Evolutionary conservation across 352 stramenopile species (phyloP), one percentile per base, ranked within the genome.

Genomic region (Globisporangium camurandrum): DNA sequence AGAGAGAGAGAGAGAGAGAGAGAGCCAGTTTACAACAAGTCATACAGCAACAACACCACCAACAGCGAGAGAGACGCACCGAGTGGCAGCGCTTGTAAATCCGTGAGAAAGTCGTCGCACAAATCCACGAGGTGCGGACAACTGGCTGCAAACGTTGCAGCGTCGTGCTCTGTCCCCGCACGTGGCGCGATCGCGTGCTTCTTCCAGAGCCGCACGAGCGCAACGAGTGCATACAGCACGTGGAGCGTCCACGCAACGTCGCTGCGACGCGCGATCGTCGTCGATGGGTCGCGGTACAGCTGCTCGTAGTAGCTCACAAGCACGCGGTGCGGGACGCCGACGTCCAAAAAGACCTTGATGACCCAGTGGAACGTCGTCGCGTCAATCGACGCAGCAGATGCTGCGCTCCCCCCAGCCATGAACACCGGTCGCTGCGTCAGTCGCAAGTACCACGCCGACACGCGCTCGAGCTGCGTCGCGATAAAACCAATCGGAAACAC

Each of bases 251-350:
- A 94, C n/a, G 62, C 36, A 9, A 75, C 16, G 14, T 12, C 14
- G 27, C 57, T 60, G n/a, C n/a, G n/a, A n/a, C n/a, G n/a, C n/a
- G n/a, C n/a, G n/a, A n/a, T n/a, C n/a, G n/a, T n/a, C n/a, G n/a
- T n/a, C 33, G 68, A 59, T 24, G 86, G 77, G 31, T 85, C 69
- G 26, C 72, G 75, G 58, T 89, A 94, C 4, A 94, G 56, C 41
- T 86, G 73, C 54, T 92, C 74, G 56, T 94, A 94, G 56, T 80
- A 72, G 52, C 76, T 80, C 31, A 94, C 49, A 4, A 94, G 67
- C 23, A 83, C 63, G 1, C 75, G 71, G 54, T 91, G 73, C 23
- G 83, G 68, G 12, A 94, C 76, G 16, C 83, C 83, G 19, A 89
- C 75, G 55, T 94, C 78, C 30, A 92, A 47, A 34, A 94, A 88